These are phyloP conservation scores for Petunia axillaris DNA, from an alignment of 257 asterid genomes.

Conservation along the genomic window DNA sequence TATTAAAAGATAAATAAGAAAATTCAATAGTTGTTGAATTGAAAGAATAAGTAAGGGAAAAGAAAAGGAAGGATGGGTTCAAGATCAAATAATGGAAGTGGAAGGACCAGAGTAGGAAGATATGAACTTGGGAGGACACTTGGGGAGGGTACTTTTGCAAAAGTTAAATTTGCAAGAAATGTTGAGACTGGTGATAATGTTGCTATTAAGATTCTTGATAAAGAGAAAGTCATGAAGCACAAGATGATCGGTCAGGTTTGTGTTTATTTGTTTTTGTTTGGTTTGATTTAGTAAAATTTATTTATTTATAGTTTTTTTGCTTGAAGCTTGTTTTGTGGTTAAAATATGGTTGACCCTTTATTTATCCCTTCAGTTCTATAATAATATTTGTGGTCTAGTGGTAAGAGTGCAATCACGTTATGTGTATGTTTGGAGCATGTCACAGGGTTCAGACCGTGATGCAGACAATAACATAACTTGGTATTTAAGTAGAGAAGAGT, in stretches of 20 bases:
- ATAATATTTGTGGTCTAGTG: too few relatives aligned
- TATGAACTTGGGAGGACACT: conserved; percentile 90
- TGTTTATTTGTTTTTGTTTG: background rate
- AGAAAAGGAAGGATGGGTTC: conserved; percentile 63
- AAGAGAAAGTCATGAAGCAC: conserved; percentile 87
- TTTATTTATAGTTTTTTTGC: background rate
- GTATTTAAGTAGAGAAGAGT: too few relatives aligned
- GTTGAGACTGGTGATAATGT: conserved; percentile 74
- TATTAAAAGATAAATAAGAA: conserved; percentile 20
- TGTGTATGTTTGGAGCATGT: too few relatives aligned
- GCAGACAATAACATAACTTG: too few relatives aligned
- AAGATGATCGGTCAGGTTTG: conserved; percentile 90
- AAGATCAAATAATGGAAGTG: conserved; percentile 52
- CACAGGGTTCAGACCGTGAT: too few relatives aligned
- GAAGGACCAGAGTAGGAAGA: conserved; percentile 84
- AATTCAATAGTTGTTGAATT: conserved; percentile 16
- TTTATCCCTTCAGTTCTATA: too few relatives aligned
- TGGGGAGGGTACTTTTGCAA: conserved; percentile 92
- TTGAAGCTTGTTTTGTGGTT: background rate
- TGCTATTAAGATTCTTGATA: conserved; percentile 94
- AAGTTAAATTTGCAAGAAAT: conserved; percentile 92
- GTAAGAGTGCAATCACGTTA: too few relatives aligned
- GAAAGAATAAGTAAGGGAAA: conserved; percentile 33
- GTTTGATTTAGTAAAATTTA: too few relatives aligned
- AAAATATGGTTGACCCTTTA: background rate